Evolutionary conservation across 257 asterid genomes (phyloP).

Genomic region (Salvia hispanica): DNA sequence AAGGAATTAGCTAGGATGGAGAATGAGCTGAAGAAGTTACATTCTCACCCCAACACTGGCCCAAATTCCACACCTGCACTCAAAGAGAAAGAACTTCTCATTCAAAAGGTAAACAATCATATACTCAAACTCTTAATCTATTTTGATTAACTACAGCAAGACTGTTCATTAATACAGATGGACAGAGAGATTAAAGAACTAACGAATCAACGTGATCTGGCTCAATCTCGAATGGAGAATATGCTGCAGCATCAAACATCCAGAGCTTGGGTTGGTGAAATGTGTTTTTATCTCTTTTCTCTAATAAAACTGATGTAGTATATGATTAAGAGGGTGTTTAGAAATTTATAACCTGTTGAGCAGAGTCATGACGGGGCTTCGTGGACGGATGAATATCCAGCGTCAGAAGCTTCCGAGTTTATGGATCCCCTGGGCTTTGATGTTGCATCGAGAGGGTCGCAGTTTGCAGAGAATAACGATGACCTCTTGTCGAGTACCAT

Average conservation of each 20-base stretch:
- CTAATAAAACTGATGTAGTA: background rate
- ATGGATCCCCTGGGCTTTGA: constrained; percentile 54
- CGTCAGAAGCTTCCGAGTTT: constrained; percentile 74
- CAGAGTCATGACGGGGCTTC: constrained; percentile 54
- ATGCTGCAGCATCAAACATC: constrained; percentile 29
- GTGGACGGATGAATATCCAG: constrained; percentile 60
- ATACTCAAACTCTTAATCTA: no score
- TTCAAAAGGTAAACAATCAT: constrained; percentile 58
- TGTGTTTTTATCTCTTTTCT: background rate
- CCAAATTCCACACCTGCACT: constrained; percentile 51
- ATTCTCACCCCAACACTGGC: constrained; percentile 42
- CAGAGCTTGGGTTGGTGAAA: constrained; percentile 56
- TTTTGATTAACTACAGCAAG: no score
- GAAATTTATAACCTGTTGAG: no score
- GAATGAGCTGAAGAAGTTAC: constrained; percentile 62
- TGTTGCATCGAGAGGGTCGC: constrained; percentile 47
- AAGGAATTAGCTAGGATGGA: constrained; percentile 74
- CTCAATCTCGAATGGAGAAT: constrained; percentile 60
- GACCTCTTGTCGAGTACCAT: constrained; percentile 70
- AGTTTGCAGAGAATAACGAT: constrained; percentile 51
- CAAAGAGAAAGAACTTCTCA: constrained; percentile 70
- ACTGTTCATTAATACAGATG: constrained; percentile 50
- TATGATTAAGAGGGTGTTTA: no score
- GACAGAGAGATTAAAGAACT: constrained; percentile 64
- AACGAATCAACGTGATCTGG: constrained; percentile 63